Evolutionary conservation across 2,329 filamentous ascomycete genomes (phyloP).

Genomic region (Clarireedia homoeocarpa): DNA sequence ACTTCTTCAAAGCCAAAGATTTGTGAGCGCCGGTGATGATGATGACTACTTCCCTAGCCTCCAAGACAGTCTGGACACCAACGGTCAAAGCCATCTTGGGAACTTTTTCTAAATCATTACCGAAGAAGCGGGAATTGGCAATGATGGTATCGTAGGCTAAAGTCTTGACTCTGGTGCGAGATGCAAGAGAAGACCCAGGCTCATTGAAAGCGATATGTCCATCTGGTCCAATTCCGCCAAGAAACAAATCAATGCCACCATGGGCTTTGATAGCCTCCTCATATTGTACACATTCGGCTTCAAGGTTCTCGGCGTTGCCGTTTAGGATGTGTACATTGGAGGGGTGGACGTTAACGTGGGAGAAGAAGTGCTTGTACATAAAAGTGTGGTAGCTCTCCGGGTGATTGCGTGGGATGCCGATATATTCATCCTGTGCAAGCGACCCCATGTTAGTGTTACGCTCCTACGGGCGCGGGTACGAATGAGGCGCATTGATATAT

Average conservation of each 20-base stretch:
- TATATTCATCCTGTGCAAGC: conserved; percentile 65
- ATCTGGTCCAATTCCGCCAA: conserved; percentile 78
- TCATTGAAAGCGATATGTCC: conserved; percentile 91
- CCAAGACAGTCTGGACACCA: conserved; percentile 75
- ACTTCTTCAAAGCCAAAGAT: conserved; percentile 68
- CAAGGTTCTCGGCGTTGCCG: conserved; percentile 68
- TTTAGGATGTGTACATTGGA: conserved; percentile 79
- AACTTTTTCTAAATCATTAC: conserved; percentile 63
- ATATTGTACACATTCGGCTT: conserved; percentile 70
- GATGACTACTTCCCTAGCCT: conserved; percentile 72
- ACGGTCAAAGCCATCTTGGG: conserved; percentile 79
- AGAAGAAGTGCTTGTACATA: conserved; percentile 92
- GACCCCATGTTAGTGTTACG: background rate
- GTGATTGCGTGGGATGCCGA: conserved; percentile 74
- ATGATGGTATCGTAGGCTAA: conserved; percentile 80
- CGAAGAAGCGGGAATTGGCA: conserved; percentile 80
- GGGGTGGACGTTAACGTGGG: conserved; percentile 72
- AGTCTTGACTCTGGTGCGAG: conserved; percentile 77
- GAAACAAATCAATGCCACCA: conserved; percentile 78
- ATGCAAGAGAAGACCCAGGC: conserved; percentile 70
- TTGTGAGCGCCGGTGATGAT: conserved; percentile 80
- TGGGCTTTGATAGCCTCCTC: conserved; percentile 67
- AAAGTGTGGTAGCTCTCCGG: conserved; percentile 84
- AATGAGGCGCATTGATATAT: background rate
- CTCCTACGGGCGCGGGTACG: no score